Percentiles rank a stretch among this genome's conserved stretches.
Evolutionary conservation across 495 filamentous ascomycete genomes (phyloP).

Genomic region (Penicillium manginii): DNA sequence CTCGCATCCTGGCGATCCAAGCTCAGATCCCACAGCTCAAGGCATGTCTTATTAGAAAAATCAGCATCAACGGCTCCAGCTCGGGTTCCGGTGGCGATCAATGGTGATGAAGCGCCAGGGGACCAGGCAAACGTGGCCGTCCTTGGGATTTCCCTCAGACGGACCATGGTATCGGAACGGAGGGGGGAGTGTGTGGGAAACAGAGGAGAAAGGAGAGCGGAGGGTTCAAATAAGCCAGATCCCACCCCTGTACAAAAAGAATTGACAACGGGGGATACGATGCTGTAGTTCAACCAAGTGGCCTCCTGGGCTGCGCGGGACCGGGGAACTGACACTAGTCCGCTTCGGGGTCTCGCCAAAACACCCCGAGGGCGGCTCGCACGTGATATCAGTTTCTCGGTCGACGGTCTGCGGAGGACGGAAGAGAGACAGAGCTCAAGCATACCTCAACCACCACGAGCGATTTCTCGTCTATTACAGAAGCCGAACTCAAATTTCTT

Average conservation of each 20-base stretch:
- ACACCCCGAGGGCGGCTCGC: constrained; percentile 34
- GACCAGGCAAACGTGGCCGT: constrained; percentile 98
- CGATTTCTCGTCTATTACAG: background rate
- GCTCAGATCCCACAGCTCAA: constrained; percentile 94
- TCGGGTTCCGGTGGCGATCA: constrained; percentile 92
- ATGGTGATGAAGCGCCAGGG: constrained; percentile 70
- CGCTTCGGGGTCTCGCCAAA: constrained; percentile 43
- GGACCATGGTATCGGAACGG: constrained; percentile 71
- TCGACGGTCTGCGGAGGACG: constrained; percentile 9
- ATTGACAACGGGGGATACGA: constrained; percentile 30
- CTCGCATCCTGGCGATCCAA: constrained; percentile 73
- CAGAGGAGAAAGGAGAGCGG: constrained; percentile 22
- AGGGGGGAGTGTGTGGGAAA: constrained; percentile 27
- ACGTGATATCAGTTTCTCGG: constrained; percentile 48
- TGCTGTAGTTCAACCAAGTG: constrained; percentile 47
- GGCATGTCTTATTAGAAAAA: constrained; percentile 94
- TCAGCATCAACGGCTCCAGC: constrained; percentile 95
- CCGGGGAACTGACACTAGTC: constrained; percentile 41
- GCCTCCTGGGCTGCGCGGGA: constrained; percentile 48
- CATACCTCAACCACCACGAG: constrained; percentile 3
- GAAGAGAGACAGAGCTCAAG: background rate
- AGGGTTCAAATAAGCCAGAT: constrained; percentile 19
- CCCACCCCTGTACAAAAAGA: constrained; percentile 32
- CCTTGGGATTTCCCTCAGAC: constrained; percentile 90
- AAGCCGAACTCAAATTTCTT: background rate